Base-by-base conservation (phyloP, 495 filamentous ascomycete genomes). In the Hypomontagnella monticulosa region DNA sequence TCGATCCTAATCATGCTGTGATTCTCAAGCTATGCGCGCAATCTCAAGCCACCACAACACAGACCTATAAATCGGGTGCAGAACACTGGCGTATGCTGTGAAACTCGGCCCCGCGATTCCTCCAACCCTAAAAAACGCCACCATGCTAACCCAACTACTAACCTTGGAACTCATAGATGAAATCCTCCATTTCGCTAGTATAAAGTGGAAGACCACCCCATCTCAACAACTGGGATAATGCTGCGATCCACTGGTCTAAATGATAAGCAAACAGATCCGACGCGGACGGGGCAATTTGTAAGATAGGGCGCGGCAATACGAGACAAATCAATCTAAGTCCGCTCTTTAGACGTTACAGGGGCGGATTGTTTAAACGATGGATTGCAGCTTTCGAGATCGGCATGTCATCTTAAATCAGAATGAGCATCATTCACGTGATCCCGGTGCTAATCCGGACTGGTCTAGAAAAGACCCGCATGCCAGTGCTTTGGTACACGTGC, bases 381-480 rank as follows among this genome's bases (percentile, higher is more conserved):
- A 27, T 27, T 27, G 23, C 20, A 50, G 19, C 19, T 50, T 5
- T 50, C 47, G 32, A 50, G 6, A 16, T 52, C 48, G 48, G 48
- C 12, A 42, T 23, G 23, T 61, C 63, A 42, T 67, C 10, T 19
- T 7, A 15, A 59, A 8, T 61, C 47, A 55, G 36, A 59, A 71
- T 69, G 61, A 71, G 61, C 65, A 57, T 69, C 65, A 71, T 69
- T 55, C 65, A 71, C 65, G 69, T 71, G 65, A 69, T 49, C n/a
- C 20, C 19, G 20, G n/a, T 14, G n/a, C n/a, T 38, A 27, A 6
- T 27, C 23, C 6, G 6, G 23, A 27, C 6, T 27, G n/a, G n/a
- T n/a, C n/a, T n/a, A n/a, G n/a, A n/a, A n/a, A n/a, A 27, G 23
- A 6, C 6, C 23, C 23, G 23, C 23, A 27, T 27, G 23, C 23